Percentiles rank a stretch among this genome's conserved stretches.
phyloP scores from a whole-genome alignment of 2,329 filamentous ascomycete species.

The Epichloe scottii region DNA sequence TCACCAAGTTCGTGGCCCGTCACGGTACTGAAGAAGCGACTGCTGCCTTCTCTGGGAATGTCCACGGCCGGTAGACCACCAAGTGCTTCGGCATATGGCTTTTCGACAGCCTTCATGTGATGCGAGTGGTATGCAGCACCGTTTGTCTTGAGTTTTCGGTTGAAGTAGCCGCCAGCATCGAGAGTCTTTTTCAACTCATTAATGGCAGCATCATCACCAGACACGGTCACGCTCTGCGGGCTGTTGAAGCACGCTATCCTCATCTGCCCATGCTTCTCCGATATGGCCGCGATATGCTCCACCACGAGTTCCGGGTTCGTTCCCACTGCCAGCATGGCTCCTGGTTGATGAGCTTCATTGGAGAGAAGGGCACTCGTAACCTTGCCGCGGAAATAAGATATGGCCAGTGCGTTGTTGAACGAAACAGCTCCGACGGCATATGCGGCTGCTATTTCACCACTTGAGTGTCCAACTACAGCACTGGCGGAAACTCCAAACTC shows the following conservation, averaged over 20 bases:
- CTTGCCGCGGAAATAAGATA: neutral
- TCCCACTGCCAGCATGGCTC: constrained; percentile 22
- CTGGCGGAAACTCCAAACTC: too few species aligned
- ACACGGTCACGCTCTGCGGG: neutral
- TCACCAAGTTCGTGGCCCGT: neutral
- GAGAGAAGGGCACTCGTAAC: neutral
- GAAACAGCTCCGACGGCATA: too few species aligned
- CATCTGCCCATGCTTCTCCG: too few species aligned
- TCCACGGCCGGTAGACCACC: too few species aligned
- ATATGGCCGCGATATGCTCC: too few species aligned
- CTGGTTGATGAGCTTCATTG: neutral
- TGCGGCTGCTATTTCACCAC: too few species aligned
- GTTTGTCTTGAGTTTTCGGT: constrained; percentile 10
- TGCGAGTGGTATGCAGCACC: constrained; percentile 11
- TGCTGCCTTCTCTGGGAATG: too few species aligned
- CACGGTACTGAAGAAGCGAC: too few species aligned
- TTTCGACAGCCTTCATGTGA: constrained; percentile 6
- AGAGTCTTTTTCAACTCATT: constrained; percentile 8
- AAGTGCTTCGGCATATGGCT: too few species aligned
- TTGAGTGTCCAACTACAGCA: too few species aligned
- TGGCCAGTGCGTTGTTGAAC: too few species aligned
- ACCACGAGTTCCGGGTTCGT: constrained; percentile 6
- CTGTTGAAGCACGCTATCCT: too few species aligned
- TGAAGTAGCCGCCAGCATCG: constrained; percentile 8
- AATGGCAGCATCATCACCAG: constrained; percentile 9